These are phyloP conservation scores for Russula virescens DNA, from an alignment of 768 basidiomycete species.

Conservation along the genomic window DNA sequence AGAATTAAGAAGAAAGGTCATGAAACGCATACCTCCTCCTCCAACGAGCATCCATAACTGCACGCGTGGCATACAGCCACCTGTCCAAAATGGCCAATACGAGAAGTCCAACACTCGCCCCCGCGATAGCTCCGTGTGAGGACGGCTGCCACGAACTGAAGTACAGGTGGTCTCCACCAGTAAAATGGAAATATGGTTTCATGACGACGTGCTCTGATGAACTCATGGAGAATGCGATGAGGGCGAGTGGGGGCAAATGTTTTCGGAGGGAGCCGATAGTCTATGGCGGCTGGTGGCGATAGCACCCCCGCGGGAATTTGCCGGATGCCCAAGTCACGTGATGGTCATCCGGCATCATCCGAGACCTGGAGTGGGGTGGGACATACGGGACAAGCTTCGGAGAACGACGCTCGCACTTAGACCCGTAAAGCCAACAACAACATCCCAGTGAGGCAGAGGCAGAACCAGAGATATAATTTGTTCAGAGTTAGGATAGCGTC, in stretches of 20 bases:
- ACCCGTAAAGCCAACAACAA: background rate
- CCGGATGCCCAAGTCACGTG: too few relatives aligned
- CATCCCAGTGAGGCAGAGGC: background rate
- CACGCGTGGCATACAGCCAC: slow-evolving; percentile 54
- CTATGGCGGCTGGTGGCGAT: too few relatives aligned
- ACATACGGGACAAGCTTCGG: slow-evolving; percentile 26
- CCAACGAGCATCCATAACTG: slow-evolving; percentile 54
- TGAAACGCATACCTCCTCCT: slow-evolving; percentile 39
- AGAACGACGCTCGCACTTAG: slow-evolving; percentile 34
- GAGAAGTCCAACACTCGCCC: slow-evolving; percentile 67
- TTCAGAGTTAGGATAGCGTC: background rate
- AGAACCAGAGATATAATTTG: too few relatives aligned
- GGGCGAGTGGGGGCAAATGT: background rate
- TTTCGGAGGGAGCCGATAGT: background rate
- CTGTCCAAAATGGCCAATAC: slow-evolving; percentile 66
- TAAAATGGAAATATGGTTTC: slow-evolving; percentile 68
- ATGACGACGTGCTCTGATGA: slow-evolving; percentile 38
- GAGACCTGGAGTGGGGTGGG: background rate
- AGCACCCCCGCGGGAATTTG: too few relatives aligned
- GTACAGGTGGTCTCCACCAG: slow-evolving; percentile 54
- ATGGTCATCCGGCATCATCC: too few relatives aligned
- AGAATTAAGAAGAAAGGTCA: background rate
- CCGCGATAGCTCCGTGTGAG: slow-evolving; percentile 63
- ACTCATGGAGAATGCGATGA: slow-evolving; percentile 11
- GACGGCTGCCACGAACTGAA: slow-evolving; percentile 66